Conservation (phyloP, 2,329 filamentous ascomycete species). For the Albophoma yamanashiensis region DNA sequence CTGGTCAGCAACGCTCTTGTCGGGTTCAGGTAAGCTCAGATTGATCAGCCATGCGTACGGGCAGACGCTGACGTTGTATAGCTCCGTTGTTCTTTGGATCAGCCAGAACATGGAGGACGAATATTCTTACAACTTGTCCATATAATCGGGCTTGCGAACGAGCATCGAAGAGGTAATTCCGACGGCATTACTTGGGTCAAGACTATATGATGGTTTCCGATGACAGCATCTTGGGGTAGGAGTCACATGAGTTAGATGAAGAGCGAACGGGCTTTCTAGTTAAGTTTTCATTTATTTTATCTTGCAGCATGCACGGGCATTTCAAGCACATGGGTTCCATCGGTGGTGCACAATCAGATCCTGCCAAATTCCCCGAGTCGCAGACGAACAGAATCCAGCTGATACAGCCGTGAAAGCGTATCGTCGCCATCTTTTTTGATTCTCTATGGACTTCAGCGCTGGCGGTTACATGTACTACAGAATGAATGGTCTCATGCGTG, state of each 20-base stretch:
- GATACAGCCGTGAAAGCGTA: background rate
- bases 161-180: background rate
- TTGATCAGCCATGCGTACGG: background rate
- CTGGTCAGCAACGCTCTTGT: constrained; percentile 55
- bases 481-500: too few species aligned
- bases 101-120: constrained; percentile 66
- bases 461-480: too few species aligned
- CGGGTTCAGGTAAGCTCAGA: constrained; percentile 41
- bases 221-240: background rate
- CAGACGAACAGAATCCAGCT: background rate
- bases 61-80: constrained; percentile 15
- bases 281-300: background rate
- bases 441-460: background rate
- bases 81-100: constrained; percentile 55
- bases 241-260: background rate
- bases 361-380: background rate
- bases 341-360: background rate
- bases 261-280: background rate
- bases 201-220: background rate
- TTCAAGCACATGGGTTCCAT: background rate
- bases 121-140: constrained; percentile 56
- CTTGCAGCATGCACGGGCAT: background rate
- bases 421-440: background rate
- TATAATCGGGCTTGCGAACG: constrained; percentile 14
- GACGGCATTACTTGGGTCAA: background rate